Conservation (phyloP, 768 basidiomycete species). For the Epithele typhae region DNA sequence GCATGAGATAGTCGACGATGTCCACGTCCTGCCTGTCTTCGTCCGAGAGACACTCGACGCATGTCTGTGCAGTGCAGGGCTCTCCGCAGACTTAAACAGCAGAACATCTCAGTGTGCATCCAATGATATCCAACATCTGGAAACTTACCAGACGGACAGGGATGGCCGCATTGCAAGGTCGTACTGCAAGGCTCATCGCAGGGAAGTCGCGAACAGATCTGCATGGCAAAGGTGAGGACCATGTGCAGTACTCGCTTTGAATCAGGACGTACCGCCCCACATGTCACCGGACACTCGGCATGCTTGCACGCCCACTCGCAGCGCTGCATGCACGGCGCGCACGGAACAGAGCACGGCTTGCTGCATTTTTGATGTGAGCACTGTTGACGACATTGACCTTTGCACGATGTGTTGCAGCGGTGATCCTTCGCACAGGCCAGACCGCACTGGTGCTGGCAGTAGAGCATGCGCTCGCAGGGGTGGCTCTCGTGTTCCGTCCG, state of each 20-base stretch:
- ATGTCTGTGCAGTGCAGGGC: slow-evolving; percentile 29
- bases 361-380: too few species aligned
- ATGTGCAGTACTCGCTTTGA: not conserved
- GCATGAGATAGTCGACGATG: slow-evolving; percentile 35
- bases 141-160: slow-evolving; percentile 35
- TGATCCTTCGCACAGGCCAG: slow-evolving; percentile 19
- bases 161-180: slow-evolving; percentile 32
- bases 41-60: slow-evolving; percentile 25
- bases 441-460: slow-evolving; percentile 30
- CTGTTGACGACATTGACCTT: too few species aligned
- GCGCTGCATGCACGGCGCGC: not conserved
- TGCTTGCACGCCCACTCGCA: slow-evolving; percentile 29
- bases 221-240: not conserved
- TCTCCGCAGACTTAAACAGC: slow-evolving; percentile 33
- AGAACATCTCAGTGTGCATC: too few species aligned
- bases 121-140: too few species aligned
- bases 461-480: slow-evolving; percentile 26
- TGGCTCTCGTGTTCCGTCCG: slow-evolving; percentile 24
- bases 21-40: slow-evolving; percentile 20
- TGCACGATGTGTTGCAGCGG: too few species aligned
- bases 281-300: slow-evolving; percentile 29
- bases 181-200: slow-evolving; percentile 30
- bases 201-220: slow-evolving; percentile 36
- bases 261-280: slow-evolving; percentile 32
- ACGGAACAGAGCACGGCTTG: too few species aligned